Evolutionary conservation across 2,329 filamentous ascomycete species (phyloP).

Genomic region (Cladosporium austrohemisphaericum): DNA sequence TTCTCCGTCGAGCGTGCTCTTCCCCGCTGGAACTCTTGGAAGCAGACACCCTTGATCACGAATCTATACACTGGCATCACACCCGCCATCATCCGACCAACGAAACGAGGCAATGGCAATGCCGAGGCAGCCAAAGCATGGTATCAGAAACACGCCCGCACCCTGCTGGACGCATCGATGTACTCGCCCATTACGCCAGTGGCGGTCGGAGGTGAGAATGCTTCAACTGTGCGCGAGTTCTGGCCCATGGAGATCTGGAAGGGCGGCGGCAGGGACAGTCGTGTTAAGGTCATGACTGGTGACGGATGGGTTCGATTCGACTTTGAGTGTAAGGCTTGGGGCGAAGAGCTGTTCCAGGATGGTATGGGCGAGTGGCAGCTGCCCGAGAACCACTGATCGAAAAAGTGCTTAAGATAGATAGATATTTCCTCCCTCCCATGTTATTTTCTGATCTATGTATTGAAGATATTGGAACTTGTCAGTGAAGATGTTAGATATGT

Average conservation of each 20-base stretch:
- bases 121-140: slow-evolving; percentile 2
- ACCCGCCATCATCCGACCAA: slow-evolving; percentile 17
- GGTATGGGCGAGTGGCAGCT: slow-evolving; percentile 34
- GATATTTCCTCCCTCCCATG: no score
- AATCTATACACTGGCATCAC: slow-evolving; percentile 19
- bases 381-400: slow-evolving; percentile 22
- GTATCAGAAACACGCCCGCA: slow-evolving; percentile 17
- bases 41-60: slow-evolving; percentile 16
- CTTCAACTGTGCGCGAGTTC: slow-evolving; percentile 34
- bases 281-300: slow-evolving; percentile 1
- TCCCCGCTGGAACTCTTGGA: slow-evolving; percentile 16
- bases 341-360: slow-evolving; percentile 5
- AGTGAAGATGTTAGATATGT: not conserved
- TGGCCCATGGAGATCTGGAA: slow-evolving; percentile 44
- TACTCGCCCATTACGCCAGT: slow-evolving; percentile 22
- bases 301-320: slow-evolving; percentile 12
- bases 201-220: slow-evolving; percentile 38
- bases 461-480: not conserved
- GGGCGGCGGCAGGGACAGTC: slow-evolving; percentile 43
- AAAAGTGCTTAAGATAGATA: no score
- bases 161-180: slow-evolving; percentile 17
- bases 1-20: slow-evolving; percentile 17
- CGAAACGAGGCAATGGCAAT: slow-evolving; percentile 2
- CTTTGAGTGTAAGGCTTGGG: slow-evolving; percentile 3
- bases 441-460: no score